Conservation (phyloP, 1,139 yeast species). For the Diutina sp. region DNA sequence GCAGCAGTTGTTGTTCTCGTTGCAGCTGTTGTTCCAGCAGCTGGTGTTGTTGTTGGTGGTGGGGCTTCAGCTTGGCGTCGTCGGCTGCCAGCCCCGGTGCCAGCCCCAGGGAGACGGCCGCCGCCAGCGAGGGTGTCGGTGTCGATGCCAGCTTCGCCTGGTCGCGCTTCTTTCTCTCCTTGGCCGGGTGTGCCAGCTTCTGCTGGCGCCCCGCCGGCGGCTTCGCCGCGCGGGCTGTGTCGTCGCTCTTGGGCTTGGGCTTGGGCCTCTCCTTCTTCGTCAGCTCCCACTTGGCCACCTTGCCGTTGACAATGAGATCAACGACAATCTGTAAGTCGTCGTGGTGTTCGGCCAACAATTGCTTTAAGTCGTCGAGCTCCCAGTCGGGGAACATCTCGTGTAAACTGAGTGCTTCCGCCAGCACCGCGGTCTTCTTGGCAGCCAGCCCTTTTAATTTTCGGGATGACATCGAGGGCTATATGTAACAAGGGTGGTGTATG, state of each 20-base stretch:
- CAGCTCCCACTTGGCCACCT: conserved; percentile 48
- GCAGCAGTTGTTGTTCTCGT: neutral
- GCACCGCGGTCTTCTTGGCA: neutral
- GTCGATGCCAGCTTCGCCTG: neutral
- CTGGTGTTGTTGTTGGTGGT: neutral
- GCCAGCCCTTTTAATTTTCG: conserved; percentile 1
- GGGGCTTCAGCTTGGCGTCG: conserved; percentile 7
- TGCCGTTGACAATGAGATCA: conserved; percentile 79
- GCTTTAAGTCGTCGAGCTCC: conserved; percentile 73
- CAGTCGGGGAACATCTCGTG: conserved; percentile 90
- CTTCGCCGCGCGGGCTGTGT: neutral
- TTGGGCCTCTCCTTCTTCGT: conserved; percentile 33
- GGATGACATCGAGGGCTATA: neutral
- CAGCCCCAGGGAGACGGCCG: neutral
- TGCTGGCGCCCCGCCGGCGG: neutral
- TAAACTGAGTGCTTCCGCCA: conserved; percentile 14
- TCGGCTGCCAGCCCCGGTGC: neutral
- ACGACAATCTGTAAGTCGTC: conserved; percentile 70
- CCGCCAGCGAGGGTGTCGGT: neutral
- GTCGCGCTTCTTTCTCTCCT: neutral
- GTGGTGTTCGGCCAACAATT: conserved; percentile 59
- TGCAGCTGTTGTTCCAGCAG: neutral
- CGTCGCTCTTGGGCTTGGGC: conserved; percentile 12
- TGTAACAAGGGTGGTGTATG: neutral
- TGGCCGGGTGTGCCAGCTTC: neutral